Evolutionary conservation across 2,329 filamentous ascomycete species (phyloP).

Genomic region (Chalara sp.): DNA sequence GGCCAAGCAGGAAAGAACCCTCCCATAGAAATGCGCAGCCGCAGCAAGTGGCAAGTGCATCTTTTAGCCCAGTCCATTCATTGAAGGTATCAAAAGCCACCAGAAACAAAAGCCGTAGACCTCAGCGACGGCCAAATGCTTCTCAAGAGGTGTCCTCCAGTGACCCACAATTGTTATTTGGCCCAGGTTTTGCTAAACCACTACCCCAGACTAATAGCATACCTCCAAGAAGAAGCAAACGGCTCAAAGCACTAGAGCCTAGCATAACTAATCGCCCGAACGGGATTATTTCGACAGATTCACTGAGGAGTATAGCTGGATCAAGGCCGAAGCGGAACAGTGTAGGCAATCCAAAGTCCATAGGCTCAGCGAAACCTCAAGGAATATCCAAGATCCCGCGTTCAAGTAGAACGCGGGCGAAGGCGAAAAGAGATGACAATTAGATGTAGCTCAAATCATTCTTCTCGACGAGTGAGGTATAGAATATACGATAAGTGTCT

Average conservation of each 20-base stretch:
- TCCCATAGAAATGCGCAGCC: constrained; percentile 9
- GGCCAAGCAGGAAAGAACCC: constrained; percentile 6
- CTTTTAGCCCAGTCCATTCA: constrained; percentile 14
- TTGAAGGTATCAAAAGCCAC: constrained; percentile 15
- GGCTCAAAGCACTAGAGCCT: constrained; percentile 8
- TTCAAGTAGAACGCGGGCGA: constrained; percentile 4
- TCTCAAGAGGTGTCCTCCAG: constrained; percentile 8
- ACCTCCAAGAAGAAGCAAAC: constrained; percentile 10
- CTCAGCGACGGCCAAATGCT: constrained; percentile 4
- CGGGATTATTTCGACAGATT: constrained; percentile 8
- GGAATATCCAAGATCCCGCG: constrained; percentile 14
- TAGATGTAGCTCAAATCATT: constrained; percentile 1
- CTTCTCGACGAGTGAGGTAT: constrained; percentile 4
- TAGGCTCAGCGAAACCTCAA: constrained; percentile 14
- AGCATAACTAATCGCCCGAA: constrained; percentile 10
- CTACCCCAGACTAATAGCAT: constrained; percentile 2
- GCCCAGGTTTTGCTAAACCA: constrained; percentile 6
- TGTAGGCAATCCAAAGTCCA: constrained; percentile 11
- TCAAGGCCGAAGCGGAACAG: constrained; percentile 11
- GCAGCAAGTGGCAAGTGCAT: constrained; percentile 4
- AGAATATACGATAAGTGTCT: constrained; percentile 3
- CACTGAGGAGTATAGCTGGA: constrained; percentile 9
- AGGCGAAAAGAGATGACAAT: constrained; percentile 3
- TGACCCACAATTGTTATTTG: constrained; percentile 8
- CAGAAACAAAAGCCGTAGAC: constrained; percentile 4